Conservation (phyloP, 345 rosid species). For the Erodium maritimum region DNA sequence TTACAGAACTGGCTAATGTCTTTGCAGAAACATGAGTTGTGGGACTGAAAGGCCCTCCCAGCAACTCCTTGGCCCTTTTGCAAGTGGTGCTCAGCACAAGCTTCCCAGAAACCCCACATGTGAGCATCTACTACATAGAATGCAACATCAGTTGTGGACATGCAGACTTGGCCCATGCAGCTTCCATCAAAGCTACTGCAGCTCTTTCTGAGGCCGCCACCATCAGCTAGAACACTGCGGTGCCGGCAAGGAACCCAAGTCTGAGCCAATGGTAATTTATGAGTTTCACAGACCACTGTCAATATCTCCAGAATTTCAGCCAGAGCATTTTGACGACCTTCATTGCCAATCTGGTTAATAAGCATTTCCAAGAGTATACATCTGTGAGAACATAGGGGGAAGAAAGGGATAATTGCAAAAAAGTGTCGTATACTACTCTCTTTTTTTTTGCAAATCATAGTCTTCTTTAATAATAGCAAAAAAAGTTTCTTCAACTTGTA, state of each 20-base stretch:
- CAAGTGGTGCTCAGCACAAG: conserved; percentile 89
- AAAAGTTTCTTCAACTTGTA: too few species aligned
- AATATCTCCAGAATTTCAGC: conserved; percentile 85
- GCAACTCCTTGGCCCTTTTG: conserved; percentile 93
- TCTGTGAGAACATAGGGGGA: conserved; percentile 25
- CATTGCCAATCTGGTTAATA: conserved; percentile 76
- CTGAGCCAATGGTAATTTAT: conserved; percentile 88
- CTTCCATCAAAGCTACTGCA: conserved; percentile 82
- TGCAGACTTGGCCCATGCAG: conserved; percentile 80
- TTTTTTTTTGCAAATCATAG: too few species aligned
- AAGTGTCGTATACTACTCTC: too few species aligned
- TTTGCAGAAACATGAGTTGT: conserved; percentile 53
- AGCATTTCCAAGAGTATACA: conserved; percentile 24
- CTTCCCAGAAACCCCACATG: conserved; percentile 91
- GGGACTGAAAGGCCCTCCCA: conserved; percentile 74
- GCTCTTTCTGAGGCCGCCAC: conserved; percentile 81
- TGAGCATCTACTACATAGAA: conserved; percentile 77
- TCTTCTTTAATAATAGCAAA: too few species aligned
- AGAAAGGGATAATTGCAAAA: conserved; percentile 4
- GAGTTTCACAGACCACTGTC: conserved; percentile 69
- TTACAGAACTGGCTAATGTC: conserved; percentile 71
- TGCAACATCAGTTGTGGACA: conserved; percentile 87
- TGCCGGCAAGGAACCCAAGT: conserved; percentile 98
- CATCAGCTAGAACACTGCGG: conserved; percentile 63
- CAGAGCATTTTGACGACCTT: conserved; percentile 75